phyloP scores from a whole-genome alignment of 768 basidiomycete species.

The Boletus bicolor region DNA sequence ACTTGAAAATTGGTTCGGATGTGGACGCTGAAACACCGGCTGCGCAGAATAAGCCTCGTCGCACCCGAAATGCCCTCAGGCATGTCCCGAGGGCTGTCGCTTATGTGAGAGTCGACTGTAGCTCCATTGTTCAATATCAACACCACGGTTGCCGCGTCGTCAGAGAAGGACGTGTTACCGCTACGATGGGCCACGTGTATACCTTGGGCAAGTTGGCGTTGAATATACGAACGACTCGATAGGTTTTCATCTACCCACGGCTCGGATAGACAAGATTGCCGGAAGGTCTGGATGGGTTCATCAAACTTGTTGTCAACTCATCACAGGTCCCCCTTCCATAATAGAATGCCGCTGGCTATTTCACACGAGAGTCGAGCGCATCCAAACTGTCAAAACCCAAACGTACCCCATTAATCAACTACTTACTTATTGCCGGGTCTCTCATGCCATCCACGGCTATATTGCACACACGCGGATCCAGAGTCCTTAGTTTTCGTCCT shows the following conservation, averaged over 20 bases:
- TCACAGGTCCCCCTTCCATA: not conserved
- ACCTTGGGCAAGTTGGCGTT: not conserved
- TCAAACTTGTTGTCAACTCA: slow-evolving; percentile 1
- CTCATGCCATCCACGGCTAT: slow-evolving; percentile 7
- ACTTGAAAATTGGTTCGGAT: too few species aligned
- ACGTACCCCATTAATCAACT: not conserved
- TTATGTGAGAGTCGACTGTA: not conserved
- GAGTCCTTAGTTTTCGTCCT: not conserved
- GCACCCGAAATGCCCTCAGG: too few species aligned
- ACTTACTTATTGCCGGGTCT: not conserved
- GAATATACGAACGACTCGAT: not conserved
- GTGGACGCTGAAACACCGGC: too few species aligned
- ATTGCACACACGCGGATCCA: not conserved
- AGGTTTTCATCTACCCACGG: not conserved
- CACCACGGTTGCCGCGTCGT: slow-evolving; percentile 1
- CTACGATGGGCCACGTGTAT: not conserved
- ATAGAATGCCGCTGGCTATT: slow-evolving; percentile 2
- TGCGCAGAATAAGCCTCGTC: too few species aligned
- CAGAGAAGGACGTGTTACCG: not conserved
- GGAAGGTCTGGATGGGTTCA: not conserved
- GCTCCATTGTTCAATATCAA: slow-evolving; percentile 13
- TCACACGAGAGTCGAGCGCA: slow-evolving; percentile 12
- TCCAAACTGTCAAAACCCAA: slow-evolving; percentile 8
- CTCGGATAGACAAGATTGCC: not conserved
- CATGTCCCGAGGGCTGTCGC: too few species aligned